A percentile compares a stretch with the other conserved stretches of the same genome.
Conservation (phyloP, 1,139 yeast genomes). For the Candida sanyaensis region DNA sequence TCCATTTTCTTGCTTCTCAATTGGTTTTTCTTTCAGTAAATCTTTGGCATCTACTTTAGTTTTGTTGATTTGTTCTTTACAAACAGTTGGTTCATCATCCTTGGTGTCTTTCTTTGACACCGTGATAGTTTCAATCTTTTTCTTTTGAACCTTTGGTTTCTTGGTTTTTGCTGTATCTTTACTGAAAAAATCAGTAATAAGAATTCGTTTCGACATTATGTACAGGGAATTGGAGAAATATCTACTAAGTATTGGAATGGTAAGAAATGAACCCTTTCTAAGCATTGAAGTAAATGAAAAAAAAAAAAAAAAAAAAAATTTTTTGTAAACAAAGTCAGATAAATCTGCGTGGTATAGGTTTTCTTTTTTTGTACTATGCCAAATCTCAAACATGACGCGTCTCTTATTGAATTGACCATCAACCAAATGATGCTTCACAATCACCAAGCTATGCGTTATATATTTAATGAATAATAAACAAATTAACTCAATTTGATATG, state of each 20-base stretch:
- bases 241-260: not conserved
- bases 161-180: constrained; percentile 3
- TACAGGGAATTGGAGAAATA: not conserved
- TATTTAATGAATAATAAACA: too few species aligned
- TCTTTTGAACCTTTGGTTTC: not conserved
- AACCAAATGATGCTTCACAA: too few species aligned
- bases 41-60: not conserved
- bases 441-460: too few species aligned
- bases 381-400: not conserved
- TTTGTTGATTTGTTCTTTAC: not conserved
- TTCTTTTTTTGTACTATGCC: not conserved
- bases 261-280: not conserved
- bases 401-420: not conserved
- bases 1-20: not conserved
- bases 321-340: too few species aligned
- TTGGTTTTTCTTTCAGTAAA: not conserved
- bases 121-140: not conserved
- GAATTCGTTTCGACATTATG: constrained; percentile 13
- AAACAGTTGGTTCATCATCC: not conserved
- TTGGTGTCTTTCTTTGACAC: not conserved
- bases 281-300: not conserved
- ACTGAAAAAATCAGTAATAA: constrained; percentile 16
- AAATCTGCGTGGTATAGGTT: too few species aligned
- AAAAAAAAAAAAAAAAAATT: too few species aligned
- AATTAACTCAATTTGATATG: too few species aligned